Percentiles rank a stretch among this genome's conserved stretches.
Evolutionary conservation across 2,329 filamentous ascomycete genomes (phyloP).

Genomic region (Fusarium xyrophilum): DNA sequence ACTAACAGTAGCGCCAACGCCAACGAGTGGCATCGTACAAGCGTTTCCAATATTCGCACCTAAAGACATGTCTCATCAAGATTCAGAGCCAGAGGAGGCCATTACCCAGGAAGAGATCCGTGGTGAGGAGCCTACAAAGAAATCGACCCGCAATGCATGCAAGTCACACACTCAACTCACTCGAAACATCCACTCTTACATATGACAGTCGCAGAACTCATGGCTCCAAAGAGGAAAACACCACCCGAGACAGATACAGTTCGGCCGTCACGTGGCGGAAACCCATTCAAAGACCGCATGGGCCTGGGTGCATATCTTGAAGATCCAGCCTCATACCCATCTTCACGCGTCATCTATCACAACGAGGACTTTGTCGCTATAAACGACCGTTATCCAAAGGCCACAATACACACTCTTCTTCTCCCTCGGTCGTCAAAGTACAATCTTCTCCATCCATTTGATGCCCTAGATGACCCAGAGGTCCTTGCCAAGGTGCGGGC

Average conservation of each 20-base stretch:
- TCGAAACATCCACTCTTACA: constrained; percentile 12
- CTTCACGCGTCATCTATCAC: constrained; percentile 69
- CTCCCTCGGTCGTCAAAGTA: constrained; percentile 73
- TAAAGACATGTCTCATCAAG: constrained; percentile 36
- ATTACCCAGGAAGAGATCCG: constrained; percentile 53
- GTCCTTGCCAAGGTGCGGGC: constrained; percentile 71
- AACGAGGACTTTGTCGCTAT: constrained; percentile 76
- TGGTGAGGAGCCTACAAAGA: constrained; percentile 41
- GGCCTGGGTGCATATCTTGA: constrained; percentile 72
- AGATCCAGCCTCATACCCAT: constrained; percentile 66
- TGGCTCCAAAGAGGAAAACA: constrained; percentile 49
- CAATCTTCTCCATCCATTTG: constrained; percentile 74
- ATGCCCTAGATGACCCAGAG: constrained; percentile 72
- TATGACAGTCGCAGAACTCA: constrained; percentile 43
- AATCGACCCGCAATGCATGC: constrained; percentile 53
- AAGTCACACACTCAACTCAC: constrained; percentile 21
- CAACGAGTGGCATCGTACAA: background rate
- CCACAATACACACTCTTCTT: constrained; percentile 84
- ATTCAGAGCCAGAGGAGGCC: constrained; percentile 49
- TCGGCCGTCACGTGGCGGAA: constrained; percentile 31
- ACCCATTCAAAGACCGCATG: constrained; percentile 59
- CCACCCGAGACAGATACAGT: constrained; percentile 21
- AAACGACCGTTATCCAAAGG: constrained; percentile 85
- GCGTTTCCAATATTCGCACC: background rate
- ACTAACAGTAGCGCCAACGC: background rate